A percentile compares a stretch with the other conserved stretches of the same genome.
Evolutionary conservation across 805 yeast species (phyloP).

Genomic region (Teunomyces cretensis): DNA sequence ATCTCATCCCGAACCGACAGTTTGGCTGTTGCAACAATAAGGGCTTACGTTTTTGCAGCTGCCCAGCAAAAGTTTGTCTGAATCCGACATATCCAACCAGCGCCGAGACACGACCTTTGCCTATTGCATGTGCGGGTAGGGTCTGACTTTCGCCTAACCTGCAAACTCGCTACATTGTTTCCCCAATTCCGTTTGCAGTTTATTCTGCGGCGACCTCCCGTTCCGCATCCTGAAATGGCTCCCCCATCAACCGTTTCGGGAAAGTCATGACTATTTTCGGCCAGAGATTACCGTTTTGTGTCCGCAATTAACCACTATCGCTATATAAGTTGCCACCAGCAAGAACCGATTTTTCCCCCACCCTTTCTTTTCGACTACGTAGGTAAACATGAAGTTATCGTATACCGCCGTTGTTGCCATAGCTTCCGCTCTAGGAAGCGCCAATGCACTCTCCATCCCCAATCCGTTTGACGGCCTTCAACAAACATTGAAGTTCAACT

Average conservation of each 20-base stretch:
- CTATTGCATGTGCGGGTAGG: too few relatives aligned
- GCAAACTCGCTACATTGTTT: too few relatives aligned
- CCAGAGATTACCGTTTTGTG: neutral
- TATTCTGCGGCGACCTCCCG: neutral
- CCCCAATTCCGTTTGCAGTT: neutral
- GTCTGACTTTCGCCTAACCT: too few relatives aligned
- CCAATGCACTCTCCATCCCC: conserved; percentile 24
- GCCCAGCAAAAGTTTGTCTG: neutral
- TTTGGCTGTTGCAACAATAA: too few relatives aligned
- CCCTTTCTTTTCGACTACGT: neutral
- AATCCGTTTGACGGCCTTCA: conserved; percentile 17
- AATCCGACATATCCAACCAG: neutral
- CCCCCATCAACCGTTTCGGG: neutral
- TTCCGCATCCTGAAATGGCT: neutral
- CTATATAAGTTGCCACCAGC: neutral
- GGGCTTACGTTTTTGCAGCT: neutral
- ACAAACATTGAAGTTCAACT: conserved; percentile 9
- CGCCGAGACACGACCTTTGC: neutral
- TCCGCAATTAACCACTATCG: conserved; percentile 1
- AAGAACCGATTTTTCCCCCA: neutral
- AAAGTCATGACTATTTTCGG: neutral
- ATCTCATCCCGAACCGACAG: neutral
- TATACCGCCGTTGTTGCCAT: conserved; percentile 17
- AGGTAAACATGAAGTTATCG: conserved; percentile 19
- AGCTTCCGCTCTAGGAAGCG: conserved; percentile 14